These are phyloP conservation scores for Imleria badia DNA, from an alignment of 768 basidiomycete genomes.

Conservation along the genomic window DNA sequence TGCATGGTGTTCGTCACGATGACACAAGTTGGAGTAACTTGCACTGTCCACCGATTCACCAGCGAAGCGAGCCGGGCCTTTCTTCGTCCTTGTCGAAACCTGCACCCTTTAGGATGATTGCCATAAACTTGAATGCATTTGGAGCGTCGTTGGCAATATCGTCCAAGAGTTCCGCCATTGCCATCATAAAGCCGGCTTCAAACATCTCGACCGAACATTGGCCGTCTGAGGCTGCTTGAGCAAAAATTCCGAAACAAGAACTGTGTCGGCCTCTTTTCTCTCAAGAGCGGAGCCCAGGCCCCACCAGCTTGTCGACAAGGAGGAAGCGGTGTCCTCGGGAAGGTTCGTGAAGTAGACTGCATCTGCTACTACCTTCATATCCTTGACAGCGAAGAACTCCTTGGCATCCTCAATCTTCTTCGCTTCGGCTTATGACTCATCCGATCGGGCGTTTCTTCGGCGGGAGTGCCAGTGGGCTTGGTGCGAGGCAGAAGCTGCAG, in stretches of 20 bases:
- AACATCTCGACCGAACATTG: conserved; percentile 60
- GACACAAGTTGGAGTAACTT: conserved; percentile 59
- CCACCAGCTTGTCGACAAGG: conserved; percentile 76
- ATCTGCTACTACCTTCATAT: conserved; percentile 84
- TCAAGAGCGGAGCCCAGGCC: conserved; percentile 75
- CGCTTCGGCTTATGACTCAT: conserved; percentile 65
- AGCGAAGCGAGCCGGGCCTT: conserved; percentile 51
- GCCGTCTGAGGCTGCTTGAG: conserved; percentile 55
- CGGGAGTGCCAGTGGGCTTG: conserved; percentile 57
- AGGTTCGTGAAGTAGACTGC: conserved; percentile 80
- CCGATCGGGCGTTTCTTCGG: conserved; percentile 44
- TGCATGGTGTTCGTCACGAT: conserved; percentile 30
- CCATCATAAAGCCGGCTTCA: conserved; percentile 72
- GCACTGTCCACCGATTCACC: conserved; percentile 59
- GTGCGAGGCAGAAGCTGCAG: conserved; percentile 78
- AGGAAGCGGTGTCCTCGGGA: conserved; percentile 57
- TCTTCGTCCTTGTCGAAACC: conserved; percentile 59
- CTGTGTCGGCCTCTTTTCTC: conserved; percentile 77
- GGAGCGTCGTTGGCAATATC: conserved; percentile 91
- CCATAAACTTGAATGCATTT: conserved; percentile 76
- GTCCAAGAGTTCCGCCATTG: conserved; percentile 74
- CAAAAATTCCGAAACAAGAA: conserved; percentile 74
- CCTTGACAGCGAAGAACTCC: conserved; percentile 85
- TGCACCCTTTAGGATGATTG: conserved; percentile 69
- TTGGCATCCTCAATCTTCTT: conserved; percentile 79